Conservation (phyloP, 2,329 filamentous ascomycete species). For the Pestalotiopsis fici region DNA sequence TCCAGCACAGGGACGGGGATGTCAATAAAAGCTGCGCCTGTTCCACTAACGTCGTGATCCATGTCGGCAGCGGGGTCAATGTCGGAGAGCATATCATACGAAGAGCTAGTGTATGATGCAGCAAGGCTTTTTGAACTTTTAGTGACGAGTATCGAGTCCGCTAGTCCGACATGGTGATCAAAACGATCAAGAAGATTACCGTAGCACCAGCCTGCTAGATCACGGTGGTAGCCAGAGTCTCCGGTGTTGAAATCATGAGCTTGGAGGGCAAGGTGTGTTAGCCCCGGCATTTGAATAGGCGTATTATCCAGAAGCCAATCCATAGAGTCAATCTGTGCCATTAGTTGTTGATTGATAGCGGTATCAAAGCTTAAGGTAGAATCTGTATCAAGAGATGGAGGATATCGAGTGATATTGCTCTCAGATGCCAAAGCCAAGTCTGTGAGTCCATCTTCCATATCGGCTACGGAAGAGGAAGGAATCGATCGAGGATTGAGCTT, state of each 20-base stretch:
- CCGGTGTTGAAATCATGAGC: constrained; percentile 15
- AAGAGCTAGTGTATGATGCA: constrained; percentile 9
- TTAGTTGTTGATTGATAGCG: background rate
- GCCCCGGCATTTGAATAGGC: background rate
- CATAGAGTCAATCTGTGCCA: background rate
- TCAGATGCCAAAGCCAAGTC: background rate
- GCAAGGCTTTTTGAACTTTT: constrained; percentile 7
- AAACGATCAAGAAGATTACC: constrained; percentile 4
- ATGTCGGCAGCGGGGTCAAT: background rate
- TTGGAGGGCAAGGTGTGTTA: constrained; percentile 20
- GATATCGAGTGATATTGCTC: background rate
- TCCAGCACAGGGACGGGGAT: background rate
- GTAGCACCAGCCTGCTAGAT: constrained; percentile 17
- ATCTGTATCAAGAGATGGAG: constrained; percentile 5
- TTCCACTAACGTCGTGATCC: constrained; percentile 7
- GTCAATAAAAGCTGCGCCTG: background rate
- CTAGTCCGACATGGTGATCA: constrained; percentile 7
- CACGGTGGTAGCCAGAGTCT: constrained; percentile 9
- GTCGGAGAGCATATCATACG: background rate
- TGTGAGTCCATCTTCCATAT: background rate
- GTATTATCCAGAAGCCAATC: constrained; percentile 14
- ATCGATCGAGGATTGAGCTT: too few relatives aligned
- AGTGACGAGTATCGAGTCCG: constrained; percentile 12
- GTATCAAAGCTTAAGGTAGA: background rate
- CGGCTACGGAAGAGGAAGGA: background rate